Percentiles rank a stretch among this genome's conserved stretches.
phyloP scores from a whole-genome alignment of 371 early-diverging fungal genomes.

The Rhizopus arrhizus region DNA sequence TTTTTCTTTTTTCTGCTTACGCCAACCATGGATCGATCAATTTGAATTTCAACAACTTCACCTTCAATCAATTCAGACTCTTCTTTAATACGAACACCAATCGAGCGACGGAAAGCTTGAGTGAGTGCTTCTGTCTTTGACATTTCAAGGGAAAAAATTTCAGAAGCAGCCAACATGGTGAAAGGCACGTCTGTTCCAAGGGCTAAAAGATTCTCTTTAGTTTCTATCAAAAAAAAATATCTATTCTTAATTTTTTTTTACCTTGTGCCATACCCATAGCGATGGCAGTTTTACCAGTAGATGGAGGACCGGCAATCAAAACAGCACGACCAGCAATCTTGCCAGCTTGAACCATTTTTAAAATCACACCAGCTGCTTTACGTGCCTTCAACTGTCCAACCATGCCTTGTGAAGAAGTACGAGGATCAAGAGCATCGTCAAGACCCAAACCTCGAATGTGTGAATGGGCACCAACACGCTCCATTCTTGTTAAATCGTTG shows the following conservation, averaged over 20 bases:
- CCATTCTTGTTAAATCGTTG: conserved; percentile 65
- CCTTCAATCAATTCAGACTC: conserved; percentile 98
- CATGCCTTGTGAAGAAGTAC: conserved; percentile 90
- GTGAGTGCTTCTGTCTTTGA: conserved; percentile 98
- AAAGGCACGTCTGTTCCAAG: conserved; percentile 95
- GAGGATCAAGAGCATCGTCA: conserved; percentile 90
- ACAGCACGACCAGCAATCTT: conserved; percentile 97
- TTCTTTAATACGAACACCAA: conserved; percentile 98
- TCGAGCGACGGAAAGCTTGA: conserved; percentile 97
- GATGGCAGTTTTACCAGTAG: conserved; percentile 96
- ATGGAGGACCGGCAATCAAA: conserved; percentile 97
- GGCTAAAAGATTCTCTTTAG: conserved; percentile 36
- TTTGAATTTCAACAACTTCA: conserved; percentile 98
- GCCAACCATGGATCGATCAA: conserved; percentile 89
- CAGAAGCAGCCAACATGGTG: conserved; percentile 94
- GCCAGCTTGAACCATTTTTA: conserved; percentile 92
- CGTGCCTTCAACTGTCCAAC: conserved; percentile 97
- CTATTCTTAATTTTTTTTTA: conserved; percentile 5
- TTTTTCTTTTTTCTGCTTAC: conserved; percentile 50
- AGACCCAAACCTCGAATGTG: conserved; percentile 92
- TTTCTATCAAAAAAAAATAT: background rate
- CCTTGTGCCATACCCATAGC: conserved; percentile 93
- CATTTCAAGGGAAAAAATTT: conserved; percentile 98
- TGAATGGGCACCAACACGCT: conserved; percentile 91
- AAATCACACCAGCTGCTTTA: conserved; percentile 94